phyloP scores from a whole-genome alignment of 352 stramenopile species.

The Pythium monospermum region DNA sequence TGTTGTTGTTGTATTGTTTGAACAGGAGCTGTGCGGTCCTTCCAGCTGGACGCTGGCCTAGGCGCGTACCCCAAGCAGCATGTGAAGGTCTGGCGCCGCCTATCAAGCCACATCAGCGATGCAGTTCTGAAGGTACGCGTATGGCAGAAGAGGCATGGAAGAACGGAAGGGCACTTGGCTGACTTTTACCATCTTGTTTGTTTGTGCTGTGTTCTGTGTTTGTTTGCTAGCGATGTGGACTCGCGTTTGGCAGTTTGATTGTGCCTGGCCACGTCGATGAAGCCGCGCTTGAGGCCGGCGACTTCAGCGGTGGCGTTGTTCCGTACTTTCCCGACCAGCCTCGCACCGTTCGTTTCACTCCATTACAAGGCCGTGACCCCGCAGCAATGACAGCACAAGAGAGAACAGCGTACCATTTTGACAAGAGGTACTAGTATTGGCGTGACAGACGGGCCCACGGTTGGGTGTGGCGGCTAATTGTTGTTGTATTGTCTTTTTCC shows the following conservation, averaged over 20 bases:
- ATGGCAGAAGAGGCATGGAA: no score
- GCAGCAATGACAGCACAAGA: constrained; percentile 35
- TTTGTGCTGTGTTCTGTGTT: no score
- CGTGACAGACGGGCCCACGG: no score
- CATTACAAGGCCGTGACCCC: constrained; percentile 32
- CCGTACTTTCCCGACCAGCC: constrained; percentile 74
- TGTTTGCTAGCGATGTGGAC: constrained; percentile 65
- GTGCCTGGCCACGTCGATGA: constrained; percentile 65
- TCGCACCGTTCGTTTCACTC: constrained; percentile 68
- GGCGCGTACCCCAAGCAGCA: constrained; percentile 80
- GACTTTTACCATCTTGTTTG: background rate
- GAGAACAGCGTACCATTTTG: constrained; percentile 75
- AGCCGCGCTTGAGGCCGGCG: constrained; percentile 16
- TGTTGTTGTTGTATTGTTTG: background rate
- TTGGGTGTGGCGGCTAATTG: no score
- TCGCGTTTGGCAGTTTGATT: constrained; percentile 59
- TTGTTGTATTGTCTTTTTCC: constrained; percentile 42
- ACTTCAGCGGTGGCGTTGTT: constrained; percentile 25
- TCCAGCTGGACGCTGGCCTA: constrained; percentile 77
- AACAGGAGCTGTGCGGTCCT: constrained; percentile 57
- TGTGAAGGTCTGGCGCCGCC: constrained; percentile 55
- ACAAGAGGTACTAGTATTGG: constrained; percentile 79
- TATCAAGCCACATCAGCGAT: constrained; percentile 64
- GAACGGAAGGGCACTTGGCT: background rate
- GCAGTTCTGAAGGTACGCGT: constrained; percentile 55